These are phyloP conservation scores for Fusarium sp. DNA, from an alignment of 2,329 filamentous ascomycete genomes.

Conservation along the genomic window DNA sequence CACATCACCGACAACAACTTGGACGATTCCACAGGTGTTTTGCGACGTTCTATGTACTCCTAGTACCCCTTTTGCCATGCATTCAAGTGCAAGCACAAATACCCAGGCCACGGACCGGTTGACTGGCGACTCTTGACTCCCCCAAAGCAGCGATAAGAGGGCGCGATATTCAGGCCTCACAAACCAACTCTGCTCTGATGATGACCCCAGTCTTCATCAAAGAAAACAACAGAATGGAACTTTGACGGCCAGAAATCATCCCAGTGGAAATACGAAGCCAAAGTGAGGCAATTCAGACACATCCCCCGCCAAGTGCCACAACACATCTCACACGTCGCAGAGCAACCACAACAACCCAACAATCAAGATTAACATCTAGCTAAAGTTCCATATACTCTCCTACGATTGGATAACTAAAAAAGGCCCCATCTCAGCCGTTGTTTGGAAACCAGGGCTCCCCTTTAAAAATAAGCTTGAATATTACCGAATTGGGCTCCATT, in stretches of 20 bases:
- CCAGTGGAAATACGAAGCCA: not conserved
- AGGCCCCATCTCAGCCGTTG: not conserved
- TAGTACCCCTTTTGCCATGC: no score
- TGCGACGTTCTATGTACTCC: not conserved
- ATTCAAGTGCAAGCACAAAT: not conserved
- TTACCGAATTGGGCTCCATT: not conserved
- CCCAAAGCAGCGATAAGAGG: no score
- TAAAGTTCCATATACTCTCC: not conserved
- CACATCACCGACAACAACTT: not conserved
- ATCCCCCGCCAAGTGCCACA: not conserved
- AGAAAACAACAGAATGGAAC: not conserved
- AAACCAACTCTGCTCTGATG: not conserved
- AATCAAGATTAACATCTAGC: not conserved
- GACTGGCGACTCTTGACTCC: no score
- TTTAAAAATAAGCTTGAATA: not conserved
- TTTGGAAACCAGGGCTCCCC: not conserved
- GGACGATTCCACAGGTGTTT: not conserved
- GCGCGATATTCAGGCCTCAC: not conserved
- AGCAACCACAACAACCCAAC: not conserved
- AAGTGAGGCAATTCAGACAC: not conserved
- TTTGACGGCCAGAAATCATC: not conserved
- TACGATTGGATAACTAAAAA: not conserved
- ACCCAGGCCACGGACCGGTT: no score
- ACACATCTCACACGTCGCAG: not conserved
- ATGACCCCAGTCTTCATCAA: not conserved